Evolutionary conservation across 192 early-diverging fungal species (phyloP).

Genomic region (Backusella macrospora): DNA sequence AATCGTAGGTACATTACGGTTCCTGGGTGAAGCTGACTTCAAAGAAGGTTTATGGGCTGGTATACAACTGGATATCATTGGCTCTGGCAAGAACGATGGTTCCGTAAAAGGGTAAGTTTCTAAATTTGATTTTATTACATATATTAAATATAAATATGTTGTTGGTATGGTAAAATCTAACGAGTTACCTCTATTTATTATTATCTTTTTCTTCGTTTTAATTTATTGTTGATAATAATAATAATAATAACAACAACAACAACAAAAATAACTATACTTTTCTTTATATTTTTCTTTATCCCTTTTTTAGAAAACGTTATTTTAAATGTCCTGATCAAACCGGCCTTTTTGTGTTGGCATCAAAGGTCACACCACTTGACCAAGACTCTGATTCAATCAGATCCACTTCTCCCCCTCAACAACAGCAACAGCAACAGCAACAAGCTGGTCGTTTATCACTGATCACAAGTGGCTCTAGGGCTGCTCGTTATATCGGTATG

Average conservation of each 20-base stretch:
- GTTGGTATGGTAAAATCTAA: neutral
- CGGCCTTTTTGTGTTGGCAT: conserved; percentile 74
- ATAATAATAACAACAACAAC: no score
- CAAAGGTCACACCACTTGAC: conserved; percentile 46
- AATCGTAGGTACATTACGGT: conserved; percentile 67
- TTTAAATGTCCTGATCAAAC: conserved; percentile 70
- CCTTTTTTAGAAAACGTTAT: conserved; percentile 56
- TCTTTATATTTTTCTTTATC: neutral
- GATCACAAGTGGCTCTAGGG: conserved; percentile 59
- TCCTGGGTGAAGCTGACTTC: conserved; percentile 71
- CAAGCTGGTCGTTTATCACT: conserved; percentile 31
- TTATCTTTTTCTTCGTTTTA: neutral
- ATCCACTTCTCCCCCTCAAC: conserved; percentile 26
- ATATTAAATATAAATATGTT: neutral
- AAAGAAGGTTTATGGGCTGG: conserved; percentile 83
- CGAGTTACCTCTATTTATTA: neutral
- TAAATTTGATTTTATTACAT: neutral
- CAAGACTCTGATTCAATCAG: conserved; percentile 27
- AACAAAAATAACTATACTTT: neutral
- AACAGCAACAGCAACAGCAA: conserved; percentile 35
- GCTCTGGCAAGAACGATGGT: conserved; percentile 81
- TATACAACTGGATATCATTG: conserved; percentile 71
- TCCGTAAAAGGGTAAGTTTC: conserved; percentile 61
- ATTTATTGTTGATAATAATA: neutral
- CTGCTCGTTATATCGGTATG: conserved; percentile 60